Evolutionary conservation across 805 yeast genomes (phyloP).

Genomic region (Metschnikowia matae): DNA sequence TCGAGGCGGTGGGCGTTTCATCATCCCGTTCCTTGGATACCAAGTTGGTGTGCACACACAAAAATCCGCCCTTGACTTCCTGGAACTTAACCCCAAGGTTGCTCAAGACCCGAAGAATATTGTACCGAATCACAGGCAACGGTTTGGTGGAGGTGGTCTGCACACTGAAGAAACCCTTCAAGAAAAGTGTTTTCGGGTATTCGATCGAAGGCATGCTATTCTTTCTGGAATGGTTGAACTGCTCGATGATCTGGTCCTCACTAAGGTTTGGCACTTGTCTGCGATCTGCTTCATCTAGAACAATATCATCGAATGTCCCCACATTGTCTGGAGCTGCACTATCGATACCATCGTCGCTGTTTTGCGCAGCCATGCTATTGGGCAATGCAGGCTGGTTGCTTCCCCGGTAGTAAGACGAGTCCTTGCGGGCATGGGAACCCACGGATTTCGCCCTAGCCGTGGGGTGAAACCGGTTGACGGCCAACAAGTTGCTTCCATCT

Average conservation of each 20-base stretch:
- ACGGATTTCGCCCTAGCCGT: slow-evolving; percentile 85
- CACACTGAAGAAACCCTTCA: slow-evolving; percentile 91
- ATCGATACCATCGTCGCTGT: slow-evolving; percentile 41
- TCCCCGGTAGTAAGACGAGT: slow-evolving; percentile 36
- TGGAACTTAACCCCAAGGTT: slow-evolving; percentile 75
- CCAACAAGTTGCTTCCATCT: neutral
- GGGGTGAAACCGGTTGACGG: slow-evolving; percentile 51
- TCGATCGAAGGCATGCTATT: slow-evolving; percentile 93
- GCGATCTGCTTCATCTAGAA: slow-evolving; percentile 35
- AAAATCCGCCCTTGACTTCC: slow-evolving; percentile 92
- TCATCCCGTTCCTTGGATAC: slow-evolving; percentile 27
- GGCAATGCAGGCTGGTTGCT: slow-evolving; percentile 45
- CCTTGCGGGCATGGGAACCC: slow-evolving; percentile 69
- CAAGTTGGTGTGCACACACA: slow-evolving; percentile 55
- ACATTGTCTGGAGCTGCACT: slow-evolving; percentile 23
- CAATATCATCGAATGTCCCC: slow-evolving; percentile 52
- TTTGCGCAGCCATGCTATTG: slow-evolving; percentile 33
- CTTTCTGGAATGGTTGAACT: slow-evolving; percentile 53
- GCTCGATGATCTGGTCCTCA: slow-evolving; percentile 40
- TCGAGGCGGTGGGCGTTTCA: slow-evolving; percentile 15
- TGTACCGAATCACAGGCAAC: slow-evolving; percentile 80
- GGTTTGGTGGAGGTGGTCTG: slow-evolving; percentile 94
- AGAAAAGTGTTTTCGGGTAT: slow-evolving; percentile 82
- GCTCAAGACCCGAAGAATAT: slow-evolving; percentile 71
- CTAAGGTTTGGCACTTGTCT: slow-evolving; percentile 34